A percentile compares a stretch with the other conserved stretches of the same genome.
These are phyloP conservation scores for Rhizopus arrhizus DNA, from an alignment of 371 early-diverging fungal species.

Conservation along the genomic window DNA sequence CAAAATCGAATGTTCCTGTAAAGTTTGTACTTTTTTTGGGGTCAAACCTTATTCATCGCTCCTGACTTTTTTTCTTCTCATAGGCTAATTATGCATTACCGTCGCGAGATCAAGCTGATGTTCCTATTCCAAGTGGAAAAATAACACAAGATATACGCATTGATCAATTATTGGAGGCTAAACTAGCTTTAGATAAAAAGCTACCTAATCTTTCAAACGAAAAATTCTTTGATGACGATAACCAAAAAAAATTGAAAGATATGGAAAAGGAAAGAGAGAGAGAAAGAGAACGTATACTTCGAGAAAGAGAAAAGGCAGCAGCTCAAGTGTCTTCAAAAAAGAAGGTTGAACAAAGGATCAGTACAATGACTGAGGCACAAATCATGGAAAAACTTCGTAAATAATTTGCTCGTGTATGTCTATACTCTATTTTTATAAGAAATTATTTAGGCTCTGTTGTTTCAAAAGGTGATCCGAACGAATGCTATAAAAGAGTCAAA, in stretches of 20 bases:
- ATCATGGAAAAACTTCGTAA: conserved; percentile 86
- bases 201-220: background rate
- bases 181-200: background rate
- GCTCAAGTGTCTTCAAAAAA: conserved; percentile 47
- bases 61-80: background rate
- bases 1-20: background rate
- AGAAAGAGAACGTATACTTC: conserved; percentile 37
- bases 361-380: conserved; percentile 87
- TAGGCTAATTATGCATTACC: background rate
- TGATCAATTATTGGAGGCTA: background rate
- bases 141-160: background rate
- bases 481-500: conserved; percentile 84
- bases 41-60: background rate
- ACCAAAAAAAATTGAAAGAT: background rate
- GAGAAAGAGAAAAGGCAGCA: conserved; percentile 44
- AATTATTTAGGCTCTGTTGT: conserved; percentile 62
- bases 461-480: conserved; percentile 85
- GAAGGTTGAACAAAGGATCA: conserved; percentile 71
- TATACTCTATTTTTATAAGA: background rate
- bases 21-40: background rate
- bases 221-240: too few species aligned
- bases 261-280: conserved; percentile 21
- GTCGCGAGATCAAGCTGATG: background rate
- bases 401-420: conserved; percentile 10
- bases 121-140: background rate